A percentile compares a stretch with the other conserved stretches of the same genome.
Evolutionary conservation across 2,329 filamentous ascomycete species (phyloP).

Genomic region (Xylariaceae sp.): DNA sequence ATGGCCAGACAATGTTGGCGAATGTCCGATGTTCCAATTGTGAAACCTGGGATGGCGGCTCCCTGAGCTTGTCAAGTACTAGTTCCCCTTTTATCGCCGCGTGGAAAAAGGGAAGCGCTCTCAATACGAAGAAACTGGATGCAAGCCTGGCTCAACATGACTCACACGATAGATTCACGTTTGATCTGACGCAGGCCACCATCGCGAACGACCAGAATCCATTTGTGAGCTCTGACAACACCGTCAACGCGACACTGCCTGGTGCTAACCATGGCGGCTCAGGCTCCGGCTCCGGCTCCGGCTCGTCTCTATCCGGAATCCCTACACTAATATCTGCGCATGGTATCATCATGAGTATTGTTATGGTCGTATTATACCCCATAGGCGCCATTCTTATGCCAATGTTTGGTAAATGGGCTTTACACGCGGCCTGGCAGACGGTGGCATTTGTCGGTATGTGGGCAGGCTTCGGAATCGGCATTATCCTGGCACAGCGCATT

Average conservation of each 20-base stretch:
- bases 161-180: slow-evolving; percentile 37
- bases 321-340: slow-evolving; percentile 34
- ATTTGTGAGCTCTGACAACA: slow-evolving; percentile 34
- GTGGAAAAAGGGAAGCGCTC: slow-evolving; percentile 43
- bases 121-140: slow-evolving; percentile 39
- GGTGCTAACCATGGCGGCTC: neutral
- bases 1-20: slow-evolving; percentile 49
- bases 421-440: slow-evolving; percentile 54
- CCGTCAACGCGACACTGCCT: slow-evolving; percentile 14
- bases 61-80: slow-evolving; percentile 39
- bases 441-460: slow-evolving; percentile 54
- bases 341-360: slow-evolving; percentile 56
- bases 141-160: slow-evolving; percentile 45
- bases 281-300: neutral
- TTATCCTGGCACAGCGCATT: slow-evolving; percentile 38
- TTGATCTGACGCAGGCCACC: slow-evolving; percentile 46
- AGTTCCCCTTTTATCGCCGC: slow-evolving; percentile 48
- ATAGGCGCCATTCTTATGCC: slow-evolving; percentile 57
- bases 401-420: slow-evolving; percentile 49
- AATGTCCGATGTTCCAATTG: slow-evolving; percentile 55
- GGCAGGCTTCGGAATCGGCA: slow-evolving; percentile 50
- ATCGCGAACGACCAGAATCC: slow-evolving; percentile 48
- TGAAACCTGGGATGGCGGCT: slow-evolving; percentile 40
- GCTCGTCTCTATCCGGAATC: slow-evolving; percentile 15
- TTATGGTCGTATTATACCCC: slow-evolving; percentile 55